Base-by-base conservation (phyloP, 495 filamentous ascomycete genomes). In the Cudoniella acicularis region DNA sequence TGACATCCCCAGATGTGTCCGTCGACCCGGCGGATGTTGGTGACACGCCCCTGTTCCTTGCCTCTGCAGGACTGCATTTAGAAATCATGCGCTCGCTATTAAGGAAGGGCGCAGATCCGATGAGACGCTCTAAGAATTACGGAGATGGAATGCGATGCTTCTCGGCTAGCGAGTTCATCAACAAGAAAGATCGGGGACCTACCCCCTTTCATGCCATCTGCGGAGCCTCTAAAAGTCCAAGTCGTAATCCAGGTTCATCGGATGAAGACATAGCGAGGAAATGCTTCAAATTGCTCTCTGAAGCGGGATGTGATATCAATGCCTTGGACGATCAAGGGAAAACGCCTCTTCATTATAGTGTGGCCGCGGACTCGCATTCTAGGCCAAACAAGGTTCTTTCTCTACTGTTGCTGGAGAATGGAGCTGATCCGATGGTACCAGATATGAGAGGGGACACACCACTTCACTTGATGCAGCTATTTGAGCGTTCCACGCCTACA, bases 351-450 rank as follows among this genome's bases (percentile, higher is more conserved):
- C 64, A 64, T 42, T 61, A 3, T 4, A 45, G 13, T 16, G 13
- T 30, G 11, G 18, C 4, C 13, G n/a, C 10, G 24, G 42, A 17
- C 4, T 8, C 17, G 16, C 36, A 17, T 2, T 18, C 9, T 1
- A 18, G 26, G 46, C 6, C 2, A 41, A 10, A 25, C 27, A 47
- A 56, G 20, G 23, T 48, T 8, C 26, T 70, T 30, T 45, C 64
- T n/a, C 62, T 45, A 9, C 52, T 72, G 1, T 57, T 73, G 16
- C 49, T 73, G 9, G 53, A 63, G 16, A 60, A 63, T 8, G 68
- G 71, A 2, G 68, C 63, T 1, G 64, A 73, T 52, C 59, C 64
- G 0, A 70, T 63, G 24, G 56, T 36, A 1, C 47, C 56, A 11
- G 25, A 54, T 10, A 36, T 43, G 1, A 49, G 62, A 36, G 67